Evolutionary conservation across 2,329 filamentous ascomycete genomes (phyloP).

Genomic region (Zymoseptoria crescenta): DNA sequence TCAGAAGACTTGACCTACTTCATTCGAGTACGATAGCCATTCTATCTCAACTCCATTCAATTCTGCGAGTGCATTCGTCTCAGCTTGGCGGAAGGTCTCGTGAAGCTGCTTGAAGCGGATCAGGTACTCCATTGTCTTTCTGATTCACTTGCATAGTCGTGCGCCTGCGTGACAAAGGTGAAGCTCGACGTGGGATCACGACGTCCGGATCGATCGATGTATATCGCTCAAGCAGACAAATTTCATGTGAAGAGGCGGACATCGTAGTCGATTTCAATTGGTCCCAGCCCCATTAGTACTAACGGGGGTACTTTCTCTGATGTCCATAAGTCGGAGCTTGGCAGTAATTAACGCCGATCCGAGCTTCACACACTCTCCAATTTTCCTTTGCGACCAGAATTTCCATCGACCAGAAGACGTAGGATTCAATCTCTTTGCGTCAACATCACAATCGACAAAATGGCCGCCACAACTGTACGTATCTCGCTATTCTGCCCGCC

Average conservation of each 20-base stretch:
- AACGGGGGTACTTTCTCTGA: not conserved
- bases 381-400: not conserved
- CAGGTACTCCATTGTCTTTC: constrained; percentile 61
- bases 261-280: not conserved
- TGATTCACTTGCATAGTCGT: not conserved
- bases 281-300: not conserved
- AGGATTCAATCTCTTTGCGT: constrained; percentile 91
- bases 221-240: not conserved
- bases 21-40: constrained; percentile 64
- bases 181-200: not conserved
- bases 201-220: too few relatives aligned
- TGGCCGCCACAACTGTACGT: constrained; percentile 88
- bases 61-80: constrained; percentile 71
- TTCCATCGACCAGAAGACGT: constrained; percentile 45
- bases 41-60: constrained; percentile 60
- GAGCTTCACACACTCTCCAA: not conserved
- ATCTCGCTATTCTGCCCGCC: constrained; percentile 93
- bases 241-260: not conserved
- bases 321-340: not conserved
- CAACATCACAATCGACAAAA: constrained; percentile 50
- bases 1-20: constrained; percentile 49
- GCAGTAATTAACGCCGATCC: not conserved
- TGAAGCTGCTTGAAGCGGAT: constrained; percentile 85
- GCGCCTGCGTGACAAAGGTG: not conserved
- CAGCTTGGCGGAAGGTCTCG: constrained; percentile 80